phyloP scores from a whole-genome alignment of 2,329 filamentous ascomycete genomes.

The Coniochaeta ligniaria region DNA sequence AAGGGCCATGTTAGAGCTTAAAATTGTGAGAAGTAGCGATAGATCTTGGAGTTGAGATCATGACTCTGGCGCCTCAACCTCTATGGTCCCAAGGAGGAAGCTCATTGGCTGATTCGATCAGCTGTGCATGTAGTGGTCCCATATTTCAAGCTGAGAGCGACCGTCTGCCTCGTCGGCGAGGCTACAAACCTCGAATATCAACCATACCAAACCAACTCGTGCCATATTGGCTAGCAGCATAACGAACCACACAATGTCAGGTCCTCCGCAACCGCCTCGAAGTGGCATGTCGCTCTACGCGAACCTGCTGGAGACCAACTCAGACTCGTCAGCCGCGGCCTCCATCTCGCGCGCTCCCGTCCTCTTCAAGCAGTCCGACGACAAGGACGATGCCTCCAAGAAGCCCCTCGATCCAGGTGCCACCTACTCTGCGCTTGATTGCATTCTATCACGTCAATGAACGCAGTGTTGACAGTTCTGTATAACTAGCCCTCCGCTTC shows the following conservation, averaged over 20 bases:
- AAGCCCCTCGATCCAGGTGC: slow-evolving; percentile 44
- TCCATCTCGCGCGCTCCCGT: slow-evolving; percentile 75
- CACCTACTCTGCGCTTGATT: background rate
- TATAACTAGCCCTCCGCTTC: slow-evolving; percentile 63
- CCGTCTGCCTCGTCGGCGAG: slow-evolving; percentile 1
- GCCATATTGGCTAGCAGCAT: no score
- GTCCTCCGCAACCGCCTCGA: slow-evolving; percentile 9
- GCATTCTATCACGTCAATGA: background rate
- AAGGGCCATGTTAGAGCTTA: background rate
- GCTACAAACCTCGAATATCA: background rate
- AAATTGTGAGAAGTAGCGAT: no score
- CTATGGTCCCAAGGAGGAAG: background rate
- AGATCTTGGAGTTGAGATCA: no score
- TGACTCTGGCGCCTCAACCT: background rate
- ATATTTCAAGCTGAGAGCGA: background rate
- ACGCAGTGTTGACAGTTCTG: slow-evolving; percentile 12
- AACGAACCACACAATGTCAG: background rate
- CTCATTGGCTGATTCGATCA: background rate
- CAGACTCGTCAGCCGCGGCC: slow-evolving; percentile 29
- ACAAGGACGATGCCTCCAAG: slow-evolving; percentile 46
- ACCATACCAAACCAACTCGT: background rate
- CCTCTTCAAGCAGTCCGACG: slow-evolving; percentile 54
- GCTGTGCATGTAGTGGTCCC: background rate
- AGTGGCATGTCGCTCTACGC: slow-evolving; percentile 69
- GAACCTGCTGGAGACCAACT: slow-evolving; percentile 63